Conservation (phyloP, 805 yeast species). For the Candida vartiovaarae region DNA sequence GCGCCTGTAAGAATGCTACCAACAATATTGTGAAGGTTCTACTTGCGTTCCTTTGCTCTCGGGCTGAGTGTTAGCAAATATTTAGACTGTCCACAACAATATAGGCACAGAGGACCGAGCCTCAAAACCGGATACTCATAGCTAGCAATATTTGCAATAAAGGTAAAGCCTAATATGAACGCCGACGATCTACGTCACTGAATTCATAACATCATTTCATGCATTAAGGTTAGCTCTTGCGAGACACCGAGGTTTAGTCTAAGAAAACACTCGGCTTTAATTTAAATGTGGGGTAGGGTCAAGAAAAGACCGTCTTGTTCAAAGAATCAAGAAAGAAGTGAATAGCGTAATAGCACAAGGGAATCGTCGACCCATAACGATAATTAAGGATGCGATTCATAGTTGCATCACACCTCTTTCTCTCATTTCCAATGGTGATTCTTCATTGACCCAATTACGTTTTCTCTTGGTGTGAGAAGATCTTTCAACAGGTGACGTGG, state of each 20-base stretch:
- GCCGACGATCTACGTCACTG: neutral
- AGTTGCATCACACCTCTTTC: neutral
- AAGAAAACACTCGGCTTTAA: neutral
- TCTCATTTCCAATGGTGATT: neutral
- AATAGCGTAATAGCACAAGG: neutral
- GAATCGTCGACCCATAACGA: neutral
- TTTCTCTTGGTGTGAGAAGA: neutral
- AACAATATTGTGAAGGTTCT: too few species aligned
- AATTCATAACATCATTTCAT: constrained; percentile 2
- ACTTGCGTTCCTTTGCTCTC: too few species aligned
- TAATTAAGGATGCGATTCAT: neutral
- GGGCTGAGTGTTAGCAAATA: too few species aligned
- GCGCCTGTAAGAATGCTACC: too few species aligned
- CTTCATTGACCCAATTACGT: neutral
- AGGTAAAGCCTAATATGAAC: too few species aligned
- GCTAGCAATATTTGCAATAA: too few species aligned
- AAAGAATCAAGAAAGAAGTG: neutral
- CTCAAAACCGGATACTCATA: too few species aligned
- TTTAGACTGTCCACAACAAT: too few species aligned
- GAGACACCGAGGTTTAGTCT: neutral
- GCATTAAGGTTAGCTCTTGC: constrained; percentile 1
- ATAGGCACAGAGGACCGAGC: too few species aligned
- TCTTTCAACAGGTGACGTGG: constrained; percentile 1
- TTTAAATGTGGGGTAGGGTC: neutral
- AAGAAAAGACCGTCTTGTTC: neutral